phyloP scores from a whole-genome alignment of 2,329 filamentous ascomycete genomes.

The Phoma sp. region DNA sequence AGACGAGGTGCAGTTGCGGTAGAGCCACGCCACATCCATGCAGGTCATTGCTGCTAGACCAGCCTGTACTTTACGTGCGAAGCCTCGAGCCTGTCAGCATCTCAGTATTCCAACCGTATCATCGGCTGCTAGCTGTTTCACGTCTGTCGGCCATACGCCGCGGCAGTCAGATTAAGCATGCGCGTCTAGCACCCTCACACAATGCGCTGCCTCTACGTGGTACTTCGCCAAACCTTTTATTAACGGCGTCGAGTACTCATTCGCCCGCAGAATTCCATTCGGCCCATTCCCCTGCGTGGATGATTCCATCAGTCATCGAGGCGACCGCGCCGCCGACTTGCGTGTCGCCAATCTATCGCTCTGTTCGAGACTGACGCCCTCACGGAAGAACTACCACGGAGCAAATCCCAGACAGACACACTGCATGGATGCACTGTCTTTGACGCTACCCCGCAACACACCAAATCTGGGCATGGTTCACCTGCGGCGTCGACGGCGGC shows the following conservation, averaged over 20 bases:
- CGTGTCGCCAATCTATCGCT: constrained; percentile 2
- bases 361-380: constrained; percentile 9
- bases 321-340: background rate
- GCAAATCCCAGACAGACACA: background rate
- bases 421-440: background rate
- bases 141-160: background rate
- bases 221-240: background rate
- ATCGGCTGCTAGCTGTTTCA: background rate
- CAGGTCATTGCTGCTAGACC: background rate
- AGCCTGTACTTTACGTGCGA: background rate
- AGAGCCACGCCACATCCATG: constrained; percentile 2
- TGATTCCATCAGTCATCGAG: background rate
- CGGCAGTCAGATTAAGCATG: background rate
- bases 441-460: background rate
- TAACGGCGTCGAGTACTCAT: background rate
- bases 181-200: background rate
- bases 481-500: background rate
- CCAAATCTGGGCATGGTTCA: background rate
- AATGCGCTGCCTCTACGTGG: background rate
- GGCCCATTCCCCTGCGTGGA: background rate
- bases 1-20: constrained; percentile 3
- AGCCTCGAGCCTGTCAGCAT: background rate
- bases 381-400: background rate
- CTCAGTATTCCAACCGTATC: background rate
- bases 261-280: background rate